phyloP scores from a whole-genome alignment of 2,329 filamentous ascomycete species.

The Chaetomiaceae sp. region DNA sequence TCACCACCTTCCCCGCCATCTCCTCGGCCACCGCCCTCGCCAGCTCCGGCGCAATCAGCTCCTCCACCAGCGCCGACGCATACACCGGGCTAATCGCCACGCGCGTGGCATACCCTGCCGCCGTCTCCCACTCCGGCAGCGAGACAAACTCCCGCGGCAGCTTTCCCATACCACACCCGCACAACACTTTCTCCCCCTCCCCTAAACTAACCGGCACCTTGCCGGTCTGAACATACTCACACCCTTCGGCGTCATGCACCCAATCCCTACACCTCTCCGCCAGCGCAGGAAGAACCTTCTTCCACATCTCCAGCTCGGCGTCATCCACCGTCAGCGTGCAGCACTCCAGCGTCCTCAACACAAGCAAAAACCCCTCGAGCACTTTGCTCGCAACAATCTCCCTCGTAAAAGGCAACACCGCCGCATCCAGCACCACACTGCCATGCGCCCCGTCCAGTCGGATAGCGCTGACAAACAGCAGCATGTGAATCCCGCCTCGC shows the following conservation, averaged over 20 bases:
- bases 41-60: slow-evolving; percentile 31
- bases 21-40: background rate
- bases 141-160: slow-evolving; percentile 38
- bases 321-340: slow-evolving; percentile 41
- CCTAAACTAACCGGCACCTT: slow-evolving; percentile 38
- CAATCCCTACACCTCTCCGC: slow-evolving; percentile 48
- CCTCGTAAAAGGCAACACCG: slow-evolving; percentile 41
- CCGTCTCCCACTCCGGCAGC: slow-evolving; percentile 42
- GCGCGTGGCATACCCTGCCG: slow-evolving; percentile 44
- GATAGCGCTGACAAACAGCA: slow-evolving; percentile 41
- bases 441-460: slow-evolving; percentile 41
- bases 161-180: slow-evolving; percentile 42
- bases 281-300: slow-evolving; percentile 39
- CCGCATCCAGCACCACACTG: slow-evolving; percentile 44
- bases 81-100: slow-evolving; percentile 55
- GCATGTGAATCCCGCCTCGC: slow-evolving; percentile 37
- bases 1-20: slow-evolving; percentile 10
- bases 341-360: slow-evolving; percentile 35
- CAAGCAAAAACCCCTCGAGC: slow-evolving; percentile 37
- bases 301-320: slow-evolving; percentile 55
- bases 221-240: slow-evolving; percentile 39
- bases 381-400: slow-evolving; percentile 31
- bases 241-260: slow-evolving; percentile 37
- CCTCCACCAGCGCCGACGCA: slow-evolving; percentile 41
- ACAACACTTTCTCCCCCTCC: slow-evolving; percentile 37